phyloP scores from a whole-genome alignment of 139 green algal genomes.

The Bryopsis sp. region DNA sequence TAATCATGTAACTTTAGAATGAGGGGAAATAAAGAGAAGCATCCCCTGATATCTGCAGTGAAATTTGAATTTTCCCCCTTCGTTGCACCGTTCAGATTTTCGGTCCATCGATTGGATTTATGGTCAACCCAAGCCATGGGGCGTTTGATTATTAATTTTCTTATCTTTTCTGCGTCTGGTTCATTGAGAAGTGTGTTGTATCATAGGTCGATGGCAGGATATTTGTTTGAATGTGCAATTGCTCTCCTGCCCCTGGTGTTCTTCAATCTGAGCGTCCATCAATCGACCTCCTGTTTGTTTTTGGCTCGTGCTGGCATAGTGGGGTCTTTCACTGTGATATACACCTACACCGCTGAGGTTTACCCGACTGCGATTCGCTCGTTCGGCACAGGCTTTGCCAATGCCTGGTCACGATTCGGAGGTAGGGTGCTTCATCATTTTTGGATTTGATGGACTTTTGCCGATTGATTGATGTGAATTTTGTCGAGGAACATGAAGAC shows the following conservation, averaged over 20 bases:
- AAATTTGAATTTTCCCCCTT: too few species aligned
- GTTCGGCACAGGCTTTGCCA: constrained; percentile 58
- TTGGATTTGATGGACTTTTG: too few species aligned
- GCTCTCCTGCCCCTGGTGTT: neutral
- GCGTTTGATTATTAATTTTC: too few species aligned
- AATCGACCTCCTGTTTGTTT: constrained; percentile 42
- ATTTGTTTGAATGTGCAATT: neutral
- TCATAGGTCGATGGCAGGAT: neutral
- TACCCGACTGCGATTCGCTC: constrained; percentile 61
- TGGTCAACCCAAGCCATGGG: too few species aligned
- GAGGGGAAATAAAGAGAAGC: too few species aligned
- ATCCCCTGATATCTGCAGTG: too few species aligned
- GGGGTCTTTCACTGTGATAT: constrained; percentile 58
- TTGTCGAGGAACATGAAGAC: too few species aligned
- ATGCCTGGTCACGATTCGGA: constrained; percentile 28
- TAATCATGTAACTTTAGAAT: too few species aligned
- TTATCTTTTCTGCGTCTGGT: too few species aligned
- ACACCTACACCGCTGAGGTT: constrained; percentile 66
- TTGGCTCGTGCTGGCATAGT: constrained; percentile 41
- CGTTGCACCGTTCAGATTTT: too few species aligned
- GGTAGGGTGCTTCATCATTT: neutral
- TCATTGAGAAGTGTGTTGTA: neutral
- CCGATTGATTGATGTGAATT: constrained; percentile 6
- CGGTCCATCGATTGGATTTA: too few species aligned
- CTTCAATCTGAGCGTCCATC: neutral